A percentile compares a stretch with the other conserved stretches of the same genome.
These are phyloP conservation scores for Penicillium angulare DNA, from an alignment of 495 filamentous ascomycete species.

Conservation along the genomic window DNA sequence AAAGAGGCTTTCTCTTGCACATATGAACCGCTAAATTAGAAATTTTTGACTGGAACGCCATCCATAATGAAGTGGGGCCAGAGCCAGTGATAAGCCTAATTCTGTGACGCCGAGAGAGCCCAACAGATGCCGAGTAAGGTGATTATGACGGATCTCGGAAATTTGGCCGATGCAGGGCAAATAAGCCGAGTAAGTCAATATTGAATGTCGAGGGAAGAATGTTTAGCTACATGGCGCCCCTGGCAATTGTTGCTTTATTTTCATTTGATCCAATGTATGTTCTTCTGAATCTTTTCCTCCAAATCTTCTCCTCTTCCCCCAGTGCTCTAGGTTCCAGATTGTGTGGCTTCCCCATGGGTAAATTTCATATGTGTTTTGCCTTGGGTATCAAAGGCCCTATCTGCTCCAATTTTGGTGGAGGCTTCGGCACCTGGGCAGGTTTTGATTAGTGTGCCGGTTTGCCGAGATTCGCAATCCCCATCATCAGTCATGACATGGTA, in stretches of 20 bases:
- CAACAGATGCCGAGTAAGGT: too few species aligned
- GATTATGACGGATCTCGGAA: conserved; percentile 7
- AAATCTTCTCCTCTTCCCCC: not conserved
- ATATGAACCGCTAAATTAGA: conserved; percentile 2
- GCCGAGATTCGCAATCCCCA: conserved; percentile 4
- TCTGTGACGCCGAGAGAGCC: conserved; percentile 6
- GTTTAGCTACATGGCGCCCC: too few species aligned
- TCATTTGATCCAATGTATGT: too few species aligned
- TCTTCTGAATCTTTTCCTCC: too few species aligned
- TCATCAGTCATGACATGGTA: not conserved
- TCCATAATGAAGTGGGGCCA: conserved; percentile 13
- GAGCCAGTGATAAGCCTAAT: conserved; percentile 16
- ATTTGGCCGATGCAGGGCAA: conserved; percentile 15
- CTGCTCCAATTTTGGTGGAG: not conserved
- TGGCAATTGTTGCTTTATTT: too few species aligned
- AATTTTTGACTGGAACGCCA: conserved; percentile 12
- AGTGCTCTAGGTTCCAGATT: not conserved
- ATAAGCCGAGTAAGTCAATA: too few species aligned
- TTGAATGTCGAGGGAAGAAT: too few species aligned
- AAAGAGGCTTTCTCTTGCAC: too few species aligned
- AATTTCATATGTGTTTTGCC: not conserved
- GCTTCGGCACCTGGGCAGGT: not conserved
- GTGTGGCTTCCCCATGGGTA: not conserved
- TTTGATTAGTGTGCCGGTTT: not conserved
- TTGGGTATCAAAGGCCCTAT: not conserved